Conservation (phyloP, 129 eudicot genomes). For the Chrysanthemum lavandulifolium region DNA sequence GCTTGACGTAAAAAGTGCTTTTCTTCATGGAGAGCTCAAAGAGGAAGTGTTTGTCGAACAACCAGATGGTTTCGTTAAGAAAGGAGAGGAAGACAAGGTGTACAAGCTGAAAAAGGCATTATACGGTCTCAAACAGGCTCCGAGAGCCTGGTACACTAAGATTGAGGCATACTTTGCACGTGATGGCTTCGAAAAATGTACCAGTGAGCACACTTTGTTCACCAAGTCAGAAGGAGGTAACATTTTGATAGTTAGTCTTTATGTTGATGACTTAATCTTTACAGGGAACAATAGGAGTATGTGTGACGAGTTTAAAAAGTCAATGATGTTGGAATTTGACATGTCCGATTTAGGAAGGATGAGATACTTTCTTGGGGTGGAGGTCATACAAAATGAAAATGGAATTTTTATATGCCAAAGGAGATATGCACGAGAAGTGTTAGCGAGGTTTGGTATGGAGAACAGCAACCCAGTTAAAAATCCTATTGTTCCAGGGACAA, state of each 20-base stretch:
- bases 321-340: too few relatives aligned
- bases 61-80: background rate
- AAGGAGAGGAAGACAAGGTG: background rate
- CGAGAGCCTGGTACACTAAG: background rate
- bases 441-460: too few relatives aligned
- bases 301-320: too few relatives aligned
- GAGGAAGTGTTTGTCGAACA: background rate
- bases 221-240: slow-evolving; percentile 2
- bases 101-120: background rate
- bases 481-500: slow-evolving; percentile 12
- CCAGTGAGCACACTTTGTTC: background rate
- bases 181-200: background rate
- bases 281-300: background rate
- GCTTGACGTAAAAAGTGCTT: background rate
- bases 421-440: too few relatives aligned
- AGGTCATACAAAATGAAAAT: too few relatives aligned
- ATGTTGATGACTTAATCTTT: background rate
- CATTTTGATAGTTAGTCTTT: background rate
- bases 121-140: background rate
- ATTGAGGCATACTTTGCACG: background rate
- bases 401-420: too few relatives aligned
- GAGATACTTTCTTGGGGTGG: too few relatives aligned
- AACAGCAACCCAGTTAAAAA: background rate
- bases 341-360: too few relatives aligned
- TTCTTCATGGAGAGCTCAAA: background rate